These are phyloP conservation scores for Collybia sordida DNA, from an alignment of 768 basidiomycete species.

Conservation along the genomic window DNA sequence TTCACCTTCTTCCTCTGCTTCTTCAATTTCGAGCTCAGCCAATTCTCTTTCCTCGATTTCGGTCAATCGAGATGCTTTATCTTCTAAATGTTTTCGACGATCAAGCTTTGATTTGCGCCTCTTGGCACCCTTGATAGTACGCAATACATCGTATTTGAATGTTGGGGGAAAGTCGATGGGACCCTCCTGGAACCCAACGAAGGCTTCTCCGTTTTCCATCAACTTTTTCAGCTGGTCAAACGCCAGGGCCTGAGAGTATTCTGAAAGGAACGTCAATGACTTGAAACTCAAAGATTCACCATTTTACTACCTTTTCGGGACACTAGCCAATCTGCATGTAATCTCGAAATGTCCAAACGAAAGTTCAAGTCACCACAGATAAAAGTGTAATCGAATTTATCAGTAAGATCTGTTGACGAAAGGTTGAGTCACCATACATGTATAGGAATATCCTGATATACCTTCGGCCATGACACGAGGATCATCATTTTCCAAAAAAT, in stretches of 20 bases:
- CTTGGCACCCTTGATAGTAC: slow-evolving; percentile 52
- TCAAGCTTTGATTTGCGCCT: slow-evolving; percentile 35
- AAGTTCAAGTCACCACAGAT: slow-evolving; percentile 93
- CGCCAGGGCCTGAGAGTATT: slow-evolving; percentile 81
- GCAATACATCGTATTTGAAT: slow-evolving; percentile 87
- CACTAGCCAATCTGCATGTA: slow-evolving; percentile 95
- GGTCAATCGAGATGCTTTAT: slow-evolving; percentile 26
- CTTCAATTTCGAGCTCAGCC: slow-evolving; percentile 34
- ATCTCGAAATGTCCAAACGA: slow-evolving; percentile 80
- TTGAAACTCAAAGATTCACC: not conserved
- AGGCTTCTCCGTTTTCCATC: slow-evolving; percentile 69
- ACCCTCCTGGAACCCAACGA: slow-evolving; percentile 79
- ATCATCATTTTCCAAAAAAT: slow-evolving; percentile 67
- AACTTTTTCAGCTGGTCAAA: slow-evolving; percentile 85
- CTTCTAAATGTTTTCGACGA: slow-evolving; percentile 32
- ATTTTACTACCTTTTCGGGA: slow-evolving; percentile 61
- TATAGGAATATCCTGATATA: slow-evolving; percentile 20
- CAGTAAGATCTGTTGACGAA: slow-evolving; percentile 63
- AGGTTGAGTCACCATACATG: not conserved
- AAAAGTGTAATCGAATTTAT: slow-evolving; percentile 88
- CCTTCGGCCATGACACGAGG: slow-evolving; percentile 73
- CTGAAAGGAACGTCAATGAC: slow-evolving; percentile 31
- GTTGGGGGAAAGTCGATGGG: slow-evolving; percentile 87
- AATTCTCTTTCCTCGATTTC: slow-evolving; percentile 41
- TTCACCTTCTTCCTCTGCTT: slow-evolving; percentile 40